Conservation (phyloP, 1,284 basidiomycete genomes). For the Cryptococcus sp. region DNA sequence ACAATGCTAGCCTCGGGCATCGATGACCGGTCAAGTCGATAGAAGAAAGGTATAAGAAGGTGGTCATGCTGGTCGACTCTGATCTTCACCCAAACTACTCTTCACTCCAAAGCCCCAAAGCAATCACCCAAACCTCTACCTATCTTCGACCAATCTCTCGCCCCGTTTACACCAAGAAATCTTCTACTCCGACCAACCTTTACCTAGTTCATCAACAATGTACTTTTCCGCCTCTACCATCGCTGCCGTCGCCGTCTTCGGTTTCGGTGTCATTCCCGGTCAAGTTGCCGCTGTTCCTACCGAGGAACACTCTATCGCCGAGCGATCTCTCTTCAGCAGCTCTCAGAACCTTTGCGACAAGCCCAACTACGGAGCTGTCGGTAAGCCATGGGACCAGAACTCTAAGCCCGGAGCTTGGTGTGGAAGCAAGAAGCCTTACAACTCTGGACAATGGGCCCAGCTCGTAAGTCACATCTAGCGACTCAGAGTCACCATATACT, state of each 20-base stretch:
- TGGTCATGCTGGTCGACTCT: too few relatives aligned
- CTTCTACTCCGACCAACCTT: conserved; percentile 1
- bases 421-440: conserved; percentile 20
- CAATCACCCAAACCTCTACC: conserved; percentile 1
- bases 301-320: conserved; percentile 4
- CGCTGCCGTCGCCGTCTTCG: conserved; percentile 15
- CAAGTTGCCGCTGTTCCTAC: conserved; percentile 5
- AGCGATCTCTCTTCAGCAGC: not conserved
- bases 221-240: conserved; percentile 20
- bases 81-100: conserved; percentile 2
- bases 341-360: conserved; percentile 15
- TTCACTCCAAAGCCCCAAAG: conserved; percentile 4
- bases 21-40: too few relatives aligned
- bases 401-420: conserved; percentile 26
- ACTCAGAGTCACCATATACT: not conserved
- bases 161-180: conserved; percentile 4
- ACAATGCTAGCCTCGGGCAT: too few relatives aligned
- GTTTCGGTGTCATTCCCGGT: conserved; percentile 12
- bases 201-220: conserved; percentile 11
- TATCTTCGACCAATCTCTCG: conserved; percentile 13
- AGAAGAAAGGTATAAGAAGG: too few relatives aligned
- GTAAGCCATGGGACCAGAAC: conserved; percentile 18
- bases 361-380: conserved; percentile 22
- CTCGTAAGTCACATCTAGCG: conserved; percentile 7
- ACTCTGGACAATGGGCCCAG: conserved; percentile 17